Base-by-base conservation (phyloP, 352 stramenopile species). In the Bremia lactucae region DNA sequence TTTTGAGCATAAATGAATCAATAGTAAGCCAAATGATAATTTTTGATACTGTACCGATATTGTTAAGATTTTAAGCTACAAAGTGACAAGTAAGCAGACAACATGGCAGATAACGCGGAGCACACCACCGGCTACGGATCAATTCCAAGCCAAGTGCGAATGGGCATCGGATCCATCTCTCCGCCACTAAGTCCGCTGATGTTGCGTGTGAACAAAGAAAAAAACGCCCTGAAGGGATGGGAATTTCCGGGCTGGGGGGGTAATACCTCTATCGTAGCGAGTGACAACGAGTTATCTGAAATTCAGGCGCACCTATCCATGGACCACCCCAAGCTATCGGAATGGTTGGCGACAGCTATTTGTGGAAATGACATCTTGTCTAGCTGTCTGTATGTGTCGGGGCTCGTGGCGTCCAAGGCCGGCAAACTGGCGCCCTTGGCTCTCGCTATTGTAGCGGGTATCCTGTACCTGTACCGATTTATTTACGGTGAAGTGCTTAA, bases 281-380 rank as follows among this genome's bases (percentile, higher is more conserved):
- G 76, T 34, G 60, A 66, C n/a, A 63, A 46, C 42, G 73, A 90
- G 54, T 61, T 90, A 42, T 54, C 60, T 2, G 75, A 86, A 20
- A 90, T 93, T 59, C 69, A 86, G 19, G 44, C 70, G 38, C 76
- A 86, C 31, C 59, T 88, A 24, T 83, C 71, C 10, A 71, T 68
- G 42, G 54, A 85, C 47, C 74, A 91, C 64, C 55, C 76, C 8
- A 94, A 91, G 59, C 71, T 97, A 16, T 91, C 83, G 3, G 83
- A 97, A 70, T 96, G 87, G 75, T 61, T 94, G 38, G 87, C 92
- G 8, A 97, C 92, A 7, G 85, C 87, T 13, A 97, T 97, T 59
- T 96, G 85, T 45, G 92, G 92, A 13, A 97, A 97, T 60, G 91
- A 97, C 50, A 97, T 97, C 62, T 70, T 97, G 42, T 95, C 81